Evolutionary conservation across 1,284 basidiomycete genomes (phyloP), one percentile per base, ranked within the genome.

Genomic region (Cryptococcus hybrid): DNA sequence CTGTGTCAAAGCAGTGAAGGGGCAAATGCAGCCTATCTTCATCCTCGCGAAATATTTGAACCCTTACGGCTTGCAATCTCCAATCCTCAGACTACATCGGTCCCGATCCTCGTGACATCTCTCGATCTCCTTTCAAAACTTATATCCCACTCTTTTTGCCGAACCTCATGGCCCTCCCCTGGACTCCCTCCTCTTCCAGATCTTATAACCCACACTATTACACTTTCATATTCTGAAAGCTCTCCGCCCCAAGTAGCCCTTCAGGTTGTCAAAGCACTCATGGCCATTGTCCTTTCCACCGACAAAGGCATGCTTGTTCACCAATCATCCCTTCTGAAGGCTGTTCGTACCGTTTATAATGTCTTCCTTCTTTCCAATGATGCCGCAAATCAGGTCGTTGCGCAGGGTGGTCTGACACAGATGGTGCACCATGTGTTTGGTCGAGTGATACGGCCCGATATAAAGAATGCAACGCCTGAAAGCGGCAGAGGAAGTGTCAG

Each of bases 341-440:
- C 94, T 35, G 90, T 98, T 35, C 84, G 94, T 42, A 96, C 94
- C 5, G 93, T 98, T 2, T 97, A 97, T 80, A 97, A 97, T 72
- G 88, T 98, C 57, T 98, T 97, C 75, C 82, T 97, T 37, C 82
- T 96, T 58, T 92, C 90, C 65, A 83, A 84, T 39, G 92, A 95
- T 67, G 84, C 88, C 4, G 89, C 92, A 54, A 97, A 94, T 68
- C 94, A 97, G 78, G 92, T 90, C 79, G 92, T 97, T 35, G 94
- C 94, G 7, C 94, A 98, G 77, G 94, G 93, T 18, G 92, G 93
- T 13, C 83, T 98, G 13, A 93, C 92, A 0, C 94, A 98, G 77
- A 97, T 98, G 87, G 92, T 97, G 1, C 89, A 95, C 69, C 92
- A 95, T 69, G 87, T 97, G 55, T 97, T 98, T 76, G 84, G 88